Percentiles rank a stretch among this genome's conserved stretches.
phyloP scores from a whole-genome alignment of 108 stramenopile genomes.

The Mayamaea pseudoterrestris region DNA sequence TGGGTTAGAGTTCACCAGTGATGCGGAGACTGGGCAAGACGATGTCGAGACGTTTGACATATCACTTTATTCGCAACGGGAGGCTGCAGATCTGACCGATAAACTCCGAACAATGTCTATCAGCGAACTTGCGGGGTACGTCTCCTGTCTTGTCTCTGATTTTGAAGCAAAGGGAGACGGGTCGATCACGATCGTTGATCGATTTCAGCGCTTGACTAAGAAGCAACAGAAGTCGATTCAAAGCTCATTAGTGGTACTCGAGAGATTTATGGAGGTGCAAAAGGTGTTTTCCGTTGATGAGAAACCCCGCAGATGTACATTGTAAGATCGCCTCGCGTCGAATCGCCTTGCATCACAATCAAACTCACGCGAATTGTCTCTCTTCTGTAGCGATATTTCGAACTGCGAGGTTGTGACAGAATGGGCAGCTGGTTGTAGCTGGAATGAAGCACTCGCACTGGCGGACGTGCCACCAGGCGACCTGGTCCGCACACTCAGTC shows the following conservation, averaged over 20 bases:
- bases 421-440: constrained; percentile 67
- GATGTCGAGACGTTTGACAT: constrained; percentile 6
- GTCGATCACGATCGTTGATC: constrained; percentile 26
- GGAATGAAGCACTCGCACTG: constrained; percentile 60
- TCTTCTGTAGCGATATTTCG: constrained; percentile 22
- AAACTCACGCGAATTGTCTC: background rate
- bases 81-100: constrained; percentile 30
- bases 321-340: constrained; percentile 4
- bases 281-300: constrained; percentile 39
- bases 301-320: constrained; percentile 32
- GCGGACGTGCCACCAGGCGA: constrained; percentile 71
- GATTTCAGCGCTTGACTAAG: constrained; percentile 38
- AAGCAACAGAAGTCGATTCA: constrained; percentile 61
- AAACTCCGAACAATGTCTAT: constrained; percentile 32
- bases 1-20: constrained; percentile 2
- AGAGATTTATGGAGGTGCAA: constrained; percentile 64
- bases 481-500: constrained; percentile 47
- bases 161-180: constrained; percentile 24
- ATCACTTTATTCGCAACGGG: constrained; percentile 38
- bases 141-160: constrained; percentile 57
- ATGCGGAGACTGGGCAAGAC: constrained; percentile 8
- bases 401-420: constrained; percentile 61
- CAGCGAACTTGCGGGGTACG: constrained; percentile 65
- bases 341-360: background rate
- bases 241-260: constrained; percentile 38